A percentile compares a stretch with the other conserved stretches of the same genome.
Evolutionary conservation across 192 early-diverging fungal species (phyloP).

Genomic region (Rhizophagus prolifer): DNA sequence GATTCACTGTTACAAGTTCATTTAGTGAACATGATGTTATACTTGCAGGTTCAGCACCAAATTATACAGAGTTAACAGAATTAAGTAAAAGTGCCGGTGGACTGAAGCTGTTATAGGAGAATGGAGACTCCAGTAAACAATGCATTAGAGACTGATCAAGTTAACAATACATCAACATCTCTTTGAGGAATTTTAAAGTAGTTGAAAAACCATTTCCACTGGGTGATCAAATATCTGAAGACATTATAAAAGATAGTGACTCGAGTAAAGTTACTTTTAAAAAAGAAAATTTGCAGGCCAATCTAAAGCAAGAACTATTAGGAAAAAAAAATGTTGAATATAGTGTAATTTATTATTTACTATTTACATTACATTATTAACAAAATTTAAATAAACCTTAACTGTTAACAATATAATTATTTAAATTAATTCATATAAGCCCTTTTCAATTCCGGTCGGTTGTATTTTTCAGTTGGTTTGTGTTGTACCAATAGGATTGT

Average conservation of each 20-base stretch:
- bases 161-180: conserved; percentile 1
- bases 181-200: conserved; percentile 47
- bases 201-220: conserved; percentile 51
- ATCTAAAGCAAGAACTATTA: conserved; percentile 41
- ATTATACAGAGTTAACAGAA: neutral
- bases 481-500: no score
- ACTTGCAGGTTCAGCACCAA: neutral
- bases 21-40: neutral
- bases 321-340: conserved; percentile 36
- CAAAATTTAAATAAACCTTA: no score
- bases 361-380: neutral
- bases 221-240: conserved; percentile 26
- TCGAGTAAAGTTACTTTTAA: conserved; percentile 42
- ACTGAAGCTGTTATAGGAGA: conserved; percentile 33
- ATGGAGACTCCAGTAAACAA: conserved; percentile 30
- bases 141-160: neutral
- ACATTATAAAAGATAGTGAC: conserved; percentile 2
- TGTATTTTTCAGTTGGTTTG: no score
- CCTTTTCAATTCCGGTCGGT: no score
- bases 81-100: neutral
- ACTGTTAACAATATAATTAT: no score
- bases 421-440: no score
- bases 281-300: conserved; percentile 45
- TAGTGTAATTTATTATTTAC: neutral
- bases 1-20: neutral